These are phyloP conservation scores for Epichloe gansuensis DNA, from an alignment of 2,329 filamentous ascomycete species.

Conservation along the genomic window DNA sequence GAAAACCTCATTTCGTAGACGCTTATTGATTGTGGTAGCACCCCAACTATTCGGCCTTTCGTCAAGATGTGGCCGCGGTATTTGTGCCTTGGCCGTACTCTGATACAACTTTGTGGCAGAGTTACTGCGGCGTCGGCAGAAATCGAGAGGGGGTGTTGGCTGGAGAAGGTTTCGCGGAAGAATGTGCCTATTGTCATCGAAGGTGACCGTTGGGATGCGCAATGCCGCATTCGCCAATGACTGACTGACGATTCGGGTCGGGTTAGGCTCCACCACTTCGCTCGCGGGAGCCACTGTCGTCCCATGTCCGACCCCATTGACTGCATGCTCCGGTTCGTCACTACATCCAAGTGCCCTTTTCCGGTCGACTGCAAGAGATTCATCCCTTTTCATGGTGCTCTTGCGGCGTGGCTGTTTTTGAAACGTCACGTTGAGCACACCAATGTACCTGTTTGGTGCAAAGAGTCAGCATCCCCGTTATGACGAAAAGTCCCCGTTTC, in stretches of 20 bases:
- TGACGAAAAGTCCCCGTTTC: no score
- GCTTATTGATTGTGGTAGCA: conserved; percentile 80
- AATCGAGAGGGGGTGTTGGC: conserved; percentile 31
- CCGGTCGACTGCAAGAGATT: conserved; percentile 23
- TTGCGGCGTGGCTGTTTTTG: conserved; percentile 65
- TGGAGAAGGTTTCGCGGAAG: conserved; percentile 74
- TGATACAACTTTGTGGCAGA: conserved; percentile 16
- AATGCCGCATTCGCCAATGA: conserved; percentile 54
- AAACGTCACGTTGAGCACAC: conserved; percentile 91
- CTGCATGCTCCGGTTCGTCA: neutral
- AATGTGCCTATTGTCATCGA: conserved; percentile 89
- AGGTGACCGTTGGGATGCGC: conserved; percentile 76
- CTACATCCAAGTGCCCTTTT: conserved; percentile 22
- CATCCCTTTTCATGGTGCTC: conserved; percentile 40
- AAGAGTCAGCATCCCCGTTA: conserved; percentile 5
- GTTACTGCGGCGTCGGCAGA: conserved; percentile 20
- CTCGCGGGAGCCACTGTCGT: conserved; percentile 6
- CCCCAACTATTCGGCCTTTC: conserved; percentile 64
- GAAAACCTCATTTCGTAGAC: conserved; percentile 79
- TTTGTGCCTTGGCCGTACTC: conserved; percentile 5
- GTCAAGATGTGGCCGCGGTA: conserved; percentile 30
- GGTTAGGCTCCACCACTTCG: conserved; percentile 9
- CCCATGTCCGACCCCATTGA: conserved; percentile 3
- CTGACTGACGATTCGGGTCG: conserved; percentile 48
- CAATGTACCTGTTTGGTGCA: conserved; percentile 61